phyloP scores from a whole-genome alignment of 306 rosid genomes.

The Carpinus viminea region DNA sequence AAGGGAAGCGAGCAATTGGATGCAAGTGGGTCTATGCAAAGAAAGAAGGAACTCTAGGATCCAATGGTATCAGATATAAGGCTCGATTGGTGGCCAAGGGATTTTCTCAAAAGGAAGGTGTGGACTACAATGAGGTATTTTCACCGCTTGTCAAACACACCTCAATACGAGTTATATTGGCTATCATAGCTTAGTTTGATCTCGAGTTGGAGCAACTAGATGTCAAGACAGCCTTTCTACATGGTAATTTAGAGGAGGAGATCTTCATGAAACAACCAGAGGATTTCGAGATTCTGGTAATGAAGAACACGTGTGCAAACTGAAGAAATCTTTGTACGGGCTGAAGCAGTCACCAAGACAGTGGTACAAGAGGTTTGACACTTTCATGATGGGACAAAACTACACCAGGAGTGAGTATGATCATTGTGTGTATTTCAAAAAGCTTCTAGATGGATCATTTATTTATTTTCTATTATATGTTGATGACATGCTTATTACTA shows the following conservation, averaged over 20 bases:
- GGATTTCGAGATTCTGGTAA: not conserved
- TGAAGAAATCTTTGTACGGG: not conserved
- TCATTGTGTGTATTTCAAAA: too few species aligned
- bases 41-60: not conserved
- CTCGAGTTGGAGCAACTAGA: not conserved
- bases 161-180: not conserved
- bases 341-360: not conserved
- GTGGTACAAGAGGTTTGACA: not conserved
- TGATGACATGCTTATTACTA: too few species aligned
- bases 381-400: too few species aligned
- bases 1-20: not conserved
- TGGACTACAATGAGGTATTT: not conserved
- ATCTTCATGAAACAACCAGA: not conserved
- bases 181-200: not conserved
- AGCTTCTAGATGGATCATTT: too few species aligned
- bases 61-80: not conserved
- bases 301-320: not conserved
- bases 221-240: not conserved
- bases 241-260: not conserved
- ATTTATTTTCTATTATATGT: too few species aligned
- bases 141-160: not conserved
- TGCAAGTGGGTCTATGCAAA: not conserved
- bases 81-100: not conserved
- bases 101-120: not conserved
- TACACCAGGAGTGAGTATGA: too few species aligned